These are phyloP conservation scores for Thuidium tamariscinum DNA, from an alignment of 225 moss, liverwort and hornwort species.

Conservation along the genomic window DNA sequence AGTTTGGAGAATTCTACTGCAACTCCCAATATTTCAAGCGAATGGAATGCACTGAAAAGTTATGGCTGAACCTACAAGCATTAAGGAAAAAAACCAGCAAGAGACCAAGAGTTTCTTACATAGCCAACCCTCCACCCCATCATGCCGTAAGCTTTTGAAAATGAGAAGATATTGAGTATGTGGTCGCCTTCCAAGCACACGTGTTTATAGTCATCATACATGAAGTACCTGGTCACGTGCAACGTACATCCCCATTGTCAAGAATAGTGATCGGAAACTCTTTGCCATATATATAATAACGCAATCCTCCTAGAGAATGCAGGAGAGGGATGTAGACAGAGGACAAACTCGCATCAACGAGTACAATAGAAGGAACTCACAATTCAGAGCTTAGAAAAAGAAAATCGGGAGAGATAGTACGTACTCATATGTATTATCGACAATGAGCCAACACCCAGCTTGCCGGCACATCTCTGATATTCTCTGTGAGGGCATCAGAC, in stretches of 20 bases:
- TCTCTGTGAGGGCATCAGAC: constrained; percentile 38
- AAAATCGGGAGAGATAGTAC: background rate
- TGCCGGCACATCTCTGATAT: constrained; percentile 78
- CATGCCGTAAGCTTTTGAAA: constrained; percentile 99
- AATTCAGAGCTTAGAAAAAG: background rate
- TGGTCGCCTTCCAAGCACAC: constrained; percentile 86
- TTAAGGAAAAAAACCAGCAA: background rate
- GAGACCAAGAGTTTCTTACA: constrained; percentile 35
- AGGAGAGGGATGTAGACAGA: background rate
- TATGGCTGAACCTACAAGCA: background rate
- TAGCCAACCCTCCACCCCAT: constrained; percentile 99
- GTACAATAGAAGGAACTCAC: background rate
- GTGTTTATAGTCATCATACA: constrained; percentile 80
- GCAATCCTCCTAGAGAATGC: background rate
- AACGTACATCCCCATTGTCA: background rate
- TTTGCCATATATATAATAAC: background rate
- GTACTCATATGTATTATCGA: constrained; percentile 99
- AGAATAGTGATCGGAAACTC: background rate
- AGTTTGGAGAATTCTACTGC: background rate
- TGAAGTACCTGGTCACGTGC: constrained; percentile 69
- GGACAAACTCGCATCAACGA: background rate
- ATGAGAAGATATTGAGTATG: constrained; percentile 87
- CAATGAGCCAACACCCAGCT: constrained; percentile 86
- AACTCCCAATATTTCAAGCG: background rate
- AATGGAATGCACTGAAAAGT: background rate